Conservation (phyloP, 2,329 filamentous ascomycete genomes). For the Blumeria hordei region DNA sequence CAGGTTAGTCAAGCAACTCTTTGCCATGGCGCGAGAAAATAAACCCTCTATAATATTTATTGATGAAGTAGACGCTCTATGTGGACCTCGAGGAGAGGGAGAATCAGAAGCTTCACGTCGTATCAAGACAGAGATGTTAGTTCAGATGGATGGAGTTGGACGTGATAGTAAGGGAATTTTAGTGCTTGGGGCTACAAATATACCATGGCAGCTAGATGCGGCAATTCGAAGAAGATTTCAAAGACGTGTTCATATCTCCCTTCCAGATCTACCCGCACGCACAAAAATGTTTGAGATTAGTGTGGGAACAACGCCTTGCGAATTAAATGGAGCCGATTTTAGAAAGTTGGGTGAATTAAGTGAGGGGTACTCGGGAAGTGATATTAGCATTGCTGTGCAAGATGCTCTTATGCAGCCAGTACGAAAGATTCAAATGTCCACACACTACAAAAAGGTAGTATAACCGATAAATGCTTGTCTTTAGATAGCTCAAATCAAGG, state of each 20-base stretch:
- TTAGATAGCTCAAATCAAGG: not conserved
- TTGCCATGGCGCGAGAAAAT: constrained; percentile 94
- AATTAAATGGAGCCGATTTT: constrained; percentile 55
- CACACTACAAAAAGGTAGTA: constrained; percentile 76
- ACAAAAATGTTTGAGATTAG: constrained; percentile 68
- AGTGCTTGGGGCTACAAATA: constrained; percentile 90
- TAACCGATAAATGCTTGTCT: constrained; percentile 5
- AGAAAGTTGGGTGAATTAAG: constrained; percentile 56
- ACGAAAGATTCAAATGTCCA: constrained; percentile 87
- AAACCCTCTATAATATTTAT: constrained; percentile 98
- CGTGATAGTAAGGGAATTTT: constrained; percentile 85
- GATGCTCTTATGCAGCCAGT: constrained; percentile 95
- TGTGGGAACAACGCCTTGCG: constrained; percentile 79
- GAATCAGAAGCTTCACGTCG: constrained; percentile 92
- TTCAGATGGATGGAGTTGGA: constrained; percentile 98
- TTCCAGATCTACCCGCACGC: constrained; percentile 68
- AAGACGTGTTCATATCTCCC: constrained; percentile 77
- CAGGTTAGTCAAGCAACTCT: constrained; percentile 71
- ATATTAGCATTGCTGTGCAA: constrained; percentile 90
- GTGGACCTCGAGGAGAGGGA: constrained; percentile 75
- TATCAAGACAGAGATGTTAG: constrained; percentile 95
- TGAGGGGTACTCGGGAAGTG: constrained; percentile 86
- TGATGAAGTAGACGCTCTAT: constrained; percentile 91
- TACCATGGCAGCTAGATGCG: constrained; percentile 93
- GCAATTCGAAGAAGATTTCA: constrained; percentile 94